Base-by-base conservation (phyloP, 2,329 filamentous ascomycete genomes). In the Sphaceloma murrayae region DNA sequence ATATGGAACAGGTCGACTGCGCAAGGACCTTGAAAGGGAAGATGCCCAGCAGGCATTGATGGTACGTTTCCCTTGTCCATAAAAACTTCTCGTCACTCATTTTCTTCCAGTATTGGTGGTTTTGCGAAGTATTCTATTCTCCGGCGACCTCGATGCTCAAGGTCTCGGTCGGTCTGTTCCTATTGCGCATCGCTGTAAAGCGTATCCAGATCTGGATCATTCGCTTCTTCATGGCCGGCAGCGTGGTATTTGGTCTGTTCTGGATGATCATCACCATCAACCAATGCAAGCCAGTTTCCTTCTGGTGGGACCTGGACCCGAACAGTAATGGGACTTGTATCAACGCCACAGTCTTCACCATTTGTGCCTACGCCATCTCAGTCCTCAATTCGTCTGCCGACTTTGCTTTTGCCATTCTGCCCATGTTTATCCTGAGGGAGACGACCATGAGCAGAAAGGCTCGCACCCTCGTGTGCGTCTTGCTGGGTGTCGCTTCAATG, bases 71-170 rank as follows among this genome's bases (percentile, higher is more conserved):
- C 5, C 6, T 3, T 5, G 2, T 9, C 14, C 4, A n/a, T 19
- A 6, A 9, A 16, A 2, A 30, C 2, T 10, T 3, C 6, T 17
- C 3, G 11, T 9, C 7, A n/a, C n/a, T 19, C 10, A n/a, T 17
- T 17, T 8, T 27, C 4, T 17, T 11, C 7, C 39, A 66, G 63
- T 65, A 59, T 51, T 76, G 70, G 71, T 76, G 69, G 60, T 63
- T 75, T n/a, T 72, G 70, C 50, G 72, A 75, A 52, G 58, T 71
- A n/a, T 67, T 68, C 49, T 77, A 76, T 54, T 65, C 69, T 5
- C 55, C 71, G 45, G 62, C 65, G 4, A 70, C 64, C 16, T 62
- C 66, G 29, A 54, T 68, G 9, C 62, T 72, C 34, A 74, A 73
- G 47, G 61, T 73, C 27, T 68, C 72, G 1, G 69, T 76, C 42